phyloP scores from a whole-genome alignment of 2,329 filamentous ascomycete species.

The Cercospora sp. region DNA sequence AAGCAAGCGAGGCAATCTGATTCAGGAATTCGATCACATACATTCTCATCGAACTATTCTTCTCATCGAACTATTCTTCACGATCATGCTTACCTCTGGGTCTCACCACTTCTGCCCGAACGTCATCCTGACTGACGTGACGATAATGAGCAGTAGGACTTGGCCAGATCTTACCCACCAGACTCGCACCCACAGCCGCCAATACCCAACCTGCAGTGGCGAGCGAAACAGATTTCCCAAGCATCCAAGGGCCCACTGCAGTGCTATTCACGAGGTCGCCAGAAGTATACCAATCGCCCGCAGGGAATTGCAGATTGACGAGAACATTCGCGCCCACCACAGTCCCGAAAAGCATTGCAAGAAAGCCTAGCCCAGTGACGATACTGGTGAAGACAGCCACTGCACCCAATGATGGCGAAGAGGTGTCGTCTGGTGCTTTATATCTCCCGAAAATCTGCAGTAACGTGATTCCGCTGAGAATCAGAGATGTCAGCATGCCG shows the following conservation, averaged over 20 bases:
- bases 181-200: neutral
- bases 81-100: neutral
- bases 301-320: neutral
- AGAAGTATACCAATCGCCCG: neutral
- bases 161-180: neutral
- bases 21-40: neutral
- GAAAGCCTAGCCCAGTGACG: neutral
- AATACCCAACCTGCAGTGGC: neutral
- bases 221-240: neutral
- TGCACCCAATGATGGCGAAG: neutral
- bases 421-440: neutral
- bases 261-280: neutral
- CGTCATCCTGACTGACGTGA: neutral
- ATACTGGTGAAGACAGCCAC: neutral
- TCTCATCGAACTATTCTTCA: neutral
- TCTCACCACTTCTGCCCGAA: neutral
- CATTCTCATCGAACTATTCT: neutral
- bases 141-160: neutral
- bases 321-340: neutral
- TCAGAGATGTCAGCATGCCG: neutral
- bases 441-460: neutral
- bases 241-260: neutral
- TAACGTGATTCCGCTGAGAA: neutral
- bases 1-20: neutral
- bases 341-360: neutral